These are phyloP conservation scores for Solanum stenotomum DNA, from an alignment of 257 asterid genomes.

Conservation along the genomic window DNA sequence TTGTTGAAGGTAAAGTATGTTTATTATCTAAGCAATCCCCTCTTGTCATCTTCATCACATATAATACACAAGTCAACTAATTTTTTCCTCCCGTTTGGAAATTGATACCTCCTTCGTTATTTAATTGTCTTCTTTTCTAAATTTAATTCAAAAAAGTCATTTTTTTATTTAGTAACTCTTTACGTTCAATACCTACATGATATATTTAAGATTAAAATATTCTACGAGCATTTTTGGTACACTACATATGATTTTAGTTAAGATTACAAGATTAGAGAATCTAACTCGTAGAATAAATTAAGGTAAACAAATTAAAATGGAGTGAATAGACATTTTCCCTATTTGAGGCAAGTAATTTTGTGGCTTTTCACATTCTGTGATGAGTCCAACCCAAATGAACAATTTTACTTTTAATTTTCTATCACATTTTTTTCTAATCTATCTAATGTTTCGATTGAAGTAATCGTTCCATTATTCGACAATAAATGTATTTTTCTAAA, in stretches of 20 bases:
- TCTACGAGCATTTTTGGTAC: not conserved
- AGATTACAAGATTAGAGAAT: no score
- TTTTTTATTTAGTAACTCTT: no score
- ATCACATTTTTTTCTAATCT: not conserved
- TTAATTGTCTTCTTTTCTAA: no score
- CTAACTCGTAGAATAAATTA: fast-evolving
- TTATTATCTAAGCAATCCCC: not conserved
- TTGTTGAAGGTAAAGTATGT: not conserved
- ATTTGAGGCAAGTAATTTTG: no score
- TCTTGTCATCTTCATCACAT: not conserved
- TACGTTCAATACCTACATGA: not conserved
- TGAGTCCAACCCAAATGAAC: not conserved
- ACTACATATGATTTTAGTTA: no score
- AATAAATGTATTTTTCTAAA: not conserved
- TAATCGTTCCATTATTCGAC: not conserved
- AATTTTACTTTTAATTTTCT: not conserved
- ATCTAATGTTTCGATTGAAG: not conserved
- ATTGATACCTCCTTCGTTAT: no score
- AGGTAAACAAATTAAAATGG: no score
- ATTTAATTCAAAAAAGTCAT: no score
- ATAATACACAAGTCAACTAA: no score
- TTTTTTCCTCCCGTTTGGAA: no score
- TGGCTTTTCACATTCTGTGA: not conserved
- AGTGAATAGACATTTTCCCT: no score
- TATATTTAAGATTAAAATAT: no score